phyloP scores from a whole-genome alignment of 106 monocot species.

The Gastrodia elata region DNA sequence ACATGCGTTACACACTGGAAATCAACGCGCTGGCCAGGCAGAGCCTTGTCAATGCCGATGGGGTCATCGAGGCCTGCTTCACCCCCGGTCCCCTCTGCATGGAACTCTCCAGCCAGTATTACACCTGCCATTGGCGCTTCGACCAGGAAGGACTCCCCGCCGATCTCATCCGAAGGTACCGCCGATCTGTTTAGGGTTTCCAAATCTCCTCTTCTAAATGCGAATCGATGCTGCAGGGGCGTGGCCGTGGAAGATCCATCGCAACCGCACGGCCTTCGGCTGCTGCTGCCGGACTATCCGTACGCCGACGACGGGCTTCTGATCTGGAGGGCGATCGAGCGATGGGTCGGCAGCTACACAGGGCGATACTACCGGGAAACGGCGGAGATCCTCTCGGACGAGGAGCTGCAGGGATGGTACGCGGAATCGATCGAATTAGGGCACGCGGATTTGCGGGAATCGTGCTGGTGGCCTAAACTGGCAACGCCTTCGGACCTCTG shows the following conservation, averaged over 20 bases:
- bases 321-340: slow-evolving; percentile 62
- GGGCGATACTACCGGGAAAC: slow-evolving; percentile 39
- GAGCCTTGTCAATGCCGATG: slow-evolving; percentile 72
- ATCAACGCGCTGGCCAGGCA: slow-evolving; percentile 84
- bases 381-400: slow-evolving; percentile 30
- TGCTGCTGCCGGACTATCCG: slow-evolving; percentile 70
- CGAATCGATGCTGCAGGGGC: slow-evolving; percentile 33
- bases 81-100: slow-evolving; percentile 52
- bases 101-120: slow-evolving; percentile 64
- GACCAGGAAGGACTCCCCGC: slow-evolving; percentile 75
- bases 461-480: slow-evolving; percentile 66
- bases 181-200: neutral
- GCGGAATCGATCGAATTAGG: slow-evolving; percentile 47
- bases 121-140: slow-evolving; percentile 52
- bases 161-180: slow-evolving; percentile 67
- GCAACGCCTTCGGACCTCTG: slow-evolving; percentile 35
- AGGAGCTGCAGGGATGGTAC: slow-evolving; percentile 76
- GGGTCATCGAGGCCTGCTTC: slow-evolving; percentile 80
- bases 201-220: neutral
- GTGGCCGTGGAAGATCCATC: slow-evolving; percentile 66
- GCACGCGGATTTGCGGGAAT: slow-evolving; percentile 54
- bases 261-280: slow-evolving; percentile 50
- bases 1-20: slow-evolving; percentile 86
- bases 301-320: slow-evolving; percentile 81
- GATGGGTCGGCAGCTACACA: slow-evolving; percentile 47